These are phyloP conservation scores for Cavenderia fasciculata DNA, from an alignment of 78 protist species.

Conservation along the genomic window DNA sequence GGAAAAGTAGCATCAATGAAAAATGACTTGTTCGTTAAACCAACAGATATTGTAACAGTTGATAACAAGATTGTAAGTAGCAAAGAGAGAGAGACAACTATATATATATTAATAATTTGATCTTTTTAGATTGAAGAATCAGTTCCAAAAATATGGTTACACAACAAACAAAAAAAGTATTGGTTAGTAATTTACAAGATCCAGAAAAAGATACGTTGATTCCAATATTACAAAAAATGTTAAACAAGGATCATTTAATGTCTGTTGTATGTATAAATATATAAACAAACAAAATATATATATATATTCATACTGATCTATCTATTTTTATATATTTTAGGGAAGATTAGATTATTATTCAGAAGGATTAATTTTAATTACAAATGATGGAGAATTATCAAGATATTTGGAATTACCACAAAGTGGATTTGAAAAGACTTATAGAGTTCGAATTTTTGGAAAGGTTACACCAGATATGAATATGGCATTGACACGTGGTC, in stretches of 20 bases:
- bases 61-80: too few relatives aligned
- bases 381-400: slow-evolving; percentile 62
- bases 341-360: slow-evolving; percentile 67
- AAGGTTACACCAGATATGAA: slow-evolving; percentile 41
- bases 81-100: too few relatives aligned
- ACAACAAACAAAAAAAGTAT: too few relatives aligned
- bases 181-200: too few relatives aligned
- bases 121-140: too few relatives aligned
- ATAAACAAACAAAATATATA: not conserved
- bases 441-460: slow-evolving; percentile 60
- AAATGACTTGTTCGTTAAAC: not conserved
- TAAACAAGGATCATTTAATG: slow-evolving; percentile 21
- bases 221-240: slow-evolving; percentile 16
- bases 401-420: slow-evolving; percentile 29
- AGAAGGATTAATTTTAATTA: slow-evolving; percentile 44
- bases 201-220: slow-evolving; percentile 32
- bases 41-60: not conserved
- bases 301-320: not conserved
- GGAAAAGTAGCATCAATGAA: slow-evolving; percentile 2
- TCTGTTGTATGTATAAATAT: not conserved
- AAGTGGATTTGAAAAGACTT: slow-evolving; percentile 9
- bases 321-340: not conserved
- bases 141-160: too few relatives aligned
- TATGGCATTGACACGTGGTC: not conserved
- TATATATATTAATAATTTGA: too few relatives aligned